Evolutionary conservation across 1,139 yeast species (phyloP), one percentile per base, ranked within the genome.

Genomic region (Kodamaea sp.): DNA sequence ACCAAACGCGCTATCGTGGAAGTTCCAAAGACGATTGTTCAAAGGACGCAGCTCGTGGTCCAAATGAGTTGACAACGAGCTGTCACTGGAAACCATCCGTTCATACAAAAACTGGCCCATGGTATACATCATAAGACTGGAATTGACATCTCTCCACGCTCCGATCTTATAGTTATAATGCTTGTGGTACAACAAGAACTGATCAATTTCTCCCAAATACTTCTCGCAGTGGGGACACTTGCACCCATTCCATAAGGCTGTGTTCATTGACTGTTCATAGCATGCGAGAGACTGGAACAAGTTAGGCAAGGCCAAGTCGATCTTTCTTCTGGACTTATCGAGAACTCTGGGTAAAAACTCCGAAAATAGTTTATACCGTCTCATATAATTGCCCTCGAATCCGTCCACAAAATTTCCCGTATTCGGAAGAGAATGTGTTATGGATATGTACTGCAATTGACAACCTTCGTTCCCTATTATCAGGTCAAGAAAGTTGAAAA

Each of bases 241-340:
- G 54, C 92, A 83, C 0, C 90, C 90, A 52, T 82, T 83, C 89
- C 90, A 84, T 26, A 84, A 55, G 34, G 83, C 44, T 41, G 80
- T 83, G 36, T 85, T 81, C 58, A 80, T 78, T 7, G 82, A 58
- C 38, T 80, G 81, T 44, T 83, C 92, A 53, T 83, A 84, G 40
- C 86, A 75, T 0, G 87, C 67, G 21, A 82, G 60, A 0, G 80
- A 61, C 37, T 78, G 77, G 38, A 84, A 53, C 31, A 81, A 63
- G 7, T 78, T 76, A 2, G 89, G 88, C 1, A 80, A 66, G 2
- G 72, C 58, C 7, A 83, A 50, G 1, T 62, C 63, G 31, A 72
- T 58, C 26, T 73, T 58, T 50, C 43, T 14, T 6, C 15, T 11
- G 9, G 36, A 27, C 15, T 34, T 30, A 12, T 29, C 22, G 61